Conservation (phyloP, 768 basidiomycete genomes). For the Hypholoma sublateritium region DNA sequence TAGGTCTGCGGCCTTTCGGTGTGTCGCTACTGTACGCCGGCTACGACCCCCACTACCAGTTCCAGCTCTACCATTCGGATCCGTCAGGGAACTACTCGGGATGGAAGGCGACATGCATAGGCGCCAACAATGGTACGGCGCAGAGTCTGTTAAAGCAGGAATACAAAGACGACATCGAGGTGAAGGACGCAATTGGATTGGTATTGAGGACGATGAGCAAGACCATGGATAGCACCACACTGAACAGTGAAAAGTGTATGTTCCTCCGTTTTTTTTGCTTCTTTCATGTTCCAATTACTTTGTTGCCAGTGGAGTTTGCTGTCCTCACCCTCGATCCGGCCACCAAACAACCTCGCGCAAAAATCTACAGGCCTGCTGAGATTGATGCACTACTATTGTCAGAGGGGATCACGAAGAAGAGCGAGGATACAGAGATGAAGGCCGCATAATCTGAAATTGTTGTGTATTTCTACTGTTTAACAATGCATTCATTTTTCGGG, state of each 20-base stretch:
- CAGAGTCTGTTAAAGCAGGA: constrained; percentile 96
- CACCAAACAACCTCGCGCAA: constrained; percentile 80
- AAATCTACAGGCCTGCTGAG: constrained; percentile 88
- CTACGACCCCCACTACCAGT: constrained; percentile 92
- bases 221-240: constrained; percentile 98
- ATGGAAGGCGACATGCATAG: constrained; percentile 98
- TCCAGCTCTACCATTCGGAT: constrained; percentile 98
- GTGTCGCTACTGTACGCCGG: constrained; percentile 97
- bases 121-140: constrained; percentile 97
- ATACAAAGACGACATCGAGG: constrained; percentile 91
- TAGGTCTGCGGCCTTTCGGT: constrained; percentile 96
- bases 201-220: constrained; percentile 97
- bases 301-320: constrained; percentile 84
- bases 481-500: constrained; percentile 1
- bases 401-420: constrained; percentile 86
- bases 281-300: constrained; percentile 4
- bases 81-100: constrained; percentile 98
- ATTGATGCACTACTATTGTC: constrained; percentile 79
- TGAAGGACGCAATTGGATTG: constrained; percentile 91
- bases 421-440: constrained; percentile 82
- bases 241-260: constrained; percentile 95
- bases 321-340: constrained; percentile 83
- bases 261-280: constrained; percentile 11
- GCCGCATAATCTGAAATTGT: constrained; percentile 30
- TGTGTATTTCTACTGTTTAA: constrained; percentile 26